A percentile compares a stretch with the other conserved stretches of the same genome.
Evolutionary conservation across 108 stramenopile genomes (phyloP).

Genomic region (Parietichytrium sp.): DNA sequence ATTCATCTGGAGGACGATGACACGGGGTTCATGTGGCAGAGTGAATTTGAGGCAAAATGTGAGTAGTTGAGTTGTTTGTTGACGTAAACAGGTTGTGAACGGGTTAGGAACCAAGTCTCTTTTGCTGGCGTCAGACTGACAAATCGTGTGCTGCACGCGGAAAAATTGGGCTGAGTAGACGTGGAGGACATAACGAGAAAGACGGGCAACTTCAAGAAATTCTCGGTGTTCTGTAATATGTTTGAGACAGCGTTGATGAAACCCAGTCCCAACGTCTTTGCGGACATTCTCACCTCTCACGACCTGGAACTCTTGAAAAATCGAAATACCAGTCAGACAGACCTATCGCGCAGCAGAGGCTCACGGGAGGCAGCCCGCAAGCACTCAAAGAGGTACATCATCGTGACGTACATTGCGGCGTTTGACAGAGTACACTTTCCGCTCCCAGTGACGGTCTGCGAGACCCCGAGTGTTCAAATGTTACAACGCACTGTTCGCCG

Average conservation of each 20-base stretch:
- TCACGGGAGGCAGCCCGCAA: neutral
- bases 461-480: neutral
- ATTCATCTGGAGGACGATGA: constrained; percentile 25
- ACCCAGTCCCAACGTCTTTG: constrained; percentile 45
- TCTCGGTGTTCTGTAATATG: constrained; percentile 65
- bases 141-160: neutral
- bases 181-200: constrained; percentile 61
- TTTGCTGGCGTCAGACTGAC: neutral
- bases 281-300: constrained; percentile 57
- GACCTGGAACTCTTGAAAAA: constrained; percentile 51
- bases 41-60: constrained; percentile 24
- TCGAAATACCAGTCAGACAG: neutral
- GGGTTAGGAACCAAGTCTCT: neutral
- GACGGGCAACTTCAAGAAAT: constrained; percentile 64
- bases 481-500: constrained; percentile 34
- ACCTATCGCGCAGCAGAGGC: neutral
- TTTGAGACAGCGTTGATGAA: constrained; percentile 48
- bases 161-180: neutral
- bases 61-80: neutral
- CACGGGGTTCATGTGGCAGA: neutral
- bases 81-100: neutral
- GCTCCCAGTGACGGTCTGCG: constrained; percentile 55
- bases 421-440: constrained; percentile 68
- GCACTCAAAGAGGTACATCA: constrained; percentile 48
- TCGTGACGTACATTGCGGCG: constrained; percentile 62